phyloP scores from a whole-genome alignment of 1,139 yeast genomes.

The Kodamaea arcana region DNA sequence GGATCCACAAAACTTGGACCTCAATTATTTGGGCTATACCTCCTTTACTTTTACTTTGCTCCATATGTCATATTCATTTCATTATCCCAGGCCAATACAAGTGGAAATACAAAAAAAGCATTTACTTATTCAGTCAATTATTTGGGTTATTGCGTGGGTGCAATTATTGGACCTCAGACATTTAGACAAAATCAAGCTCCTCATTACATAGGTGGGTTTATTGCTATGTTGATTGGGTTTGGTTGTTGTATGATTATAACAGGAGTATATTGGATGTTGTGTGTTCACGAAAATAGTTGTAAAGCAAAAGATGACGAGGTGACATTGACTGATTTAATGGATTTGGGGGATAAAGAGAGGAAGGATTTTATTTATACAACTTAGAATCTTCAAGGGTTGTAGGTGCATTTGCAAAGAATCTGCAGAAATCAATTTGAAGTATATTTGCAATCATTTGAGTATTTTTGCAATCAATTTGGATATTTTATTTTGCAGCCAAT shows the following conservation, averaged over 20 bases:
- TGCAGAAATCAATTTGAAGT: no score
- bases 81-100: slow-evolving; percentile 34
- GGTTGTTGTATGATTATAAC: slow-evolving; percentile 22
- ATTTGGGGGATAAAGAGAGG: slow-evolving; percentile 25
- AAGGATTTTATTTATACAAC: slow-evolving; percentile 23
- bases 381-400: no score
- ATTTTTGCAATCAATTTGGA: no score
- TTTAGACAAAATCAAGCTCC: slow-evolving; percentile 26
- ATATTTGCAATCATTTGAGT: no score
- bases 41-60: slow-evolving; percentile 19
- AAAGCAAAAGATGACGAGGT: slow-evolving; percentile 8
- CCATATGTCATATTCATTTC: slow-evolving; percentile 30
- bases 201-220: slow-evolving; percentile 20
- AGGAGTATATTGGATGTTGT: slow-evolving; percentile 23
- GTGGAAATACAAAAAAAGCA: slow-evolving; percentile 33
- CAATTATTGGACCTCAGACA: slow-evolving; percentile 39
- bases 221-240: slow-evolving; percentile 19
- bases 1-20: slow-evolving; percentile 24
- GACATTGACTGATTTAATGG: slow-evolving; percentile 19
- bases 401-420: no score
- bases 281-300: slow-evolving; percentile 20
- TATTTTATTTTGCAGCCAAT: no score
- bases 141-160: slow-evolving; percentile 30
- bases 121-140: slow-evolving; percentile 18
- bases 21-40: slow-evolving; percentile 19